Percentiles rank a stretch among this genome's conserved stretches.
phyloP scores from a whole-genome alignment of 108 stramenopile species.

The Cyclotella sp. region DNA sequence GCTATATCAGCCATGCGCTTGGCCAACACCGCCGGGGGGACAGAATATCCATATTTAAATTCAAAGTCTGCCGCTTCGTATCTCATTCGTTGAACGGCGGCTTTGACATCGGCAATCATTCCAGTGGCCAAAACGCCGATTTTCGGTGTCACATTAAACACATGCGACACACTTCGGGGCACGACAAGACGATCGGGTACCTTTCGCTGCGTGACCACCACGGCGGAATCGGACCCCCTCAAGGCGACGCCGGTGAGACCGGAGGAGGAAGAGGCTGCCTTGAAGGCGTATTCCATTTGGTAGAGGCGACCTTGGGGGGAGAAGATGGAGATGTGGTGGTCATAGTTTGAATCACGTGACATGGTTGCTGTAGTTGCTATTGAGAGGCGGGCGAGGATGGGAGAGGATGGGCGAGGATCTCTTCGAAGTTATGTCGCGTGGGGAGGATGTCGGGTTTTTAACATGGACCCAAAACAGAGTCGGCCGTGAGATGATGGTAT shows the following conservation, averaged over 20 bases:
- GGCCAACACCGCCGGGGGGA: constrained; percentile 91
- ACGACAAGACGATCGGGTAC: constrained; percentile 96
- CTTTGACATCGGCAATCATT: constrained; percentile 85
- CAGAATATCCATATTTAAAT: constrained; percentile 95
- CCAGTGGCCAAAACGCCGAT: constrained; percentile 96
- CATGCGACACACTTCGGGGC: constrained; percentile 86
- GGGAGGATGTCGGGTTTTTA: too few species aligned
- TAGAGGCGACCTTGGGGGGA: constrained; percentile 98
- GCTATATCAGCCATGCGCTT: constrained; percentile 97
- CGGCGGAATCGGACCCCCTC: constrained; percentile 86
- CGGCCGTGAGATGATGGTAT: too few species aligned
- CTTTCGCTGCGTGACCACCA: constrained; percentile 98
- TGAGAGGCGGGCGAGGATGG: neutral
- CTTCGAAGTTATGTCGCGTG: too few species aligned
- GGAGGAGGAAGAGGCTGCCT: constrained; percentile 87
- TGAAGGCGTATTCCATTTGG: constrained; percentile 99
- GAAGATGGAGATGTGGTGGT: constrained; percentile 98
- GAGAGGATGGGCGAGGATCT: too few species aligned
- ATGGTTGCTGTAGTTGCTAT: constrained; percentile 5
- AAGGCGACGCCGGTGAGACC: constrained; percentile 96
- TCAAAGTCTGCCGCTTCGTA: constrained; percentile 96
- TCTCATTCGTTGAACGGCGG: constrained; percentile 90
- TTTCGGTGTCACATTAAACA: constrained; percentile 88
- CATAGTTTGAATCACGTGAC: constrained; percentile 82
- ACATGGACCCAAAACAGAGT: too few species aligned